Percentiles rank a stretch among this genome's conserved stretches.
Conservation (phyloP, 352 stramenopile genomes). For the Pythium dissimile region DNA sequence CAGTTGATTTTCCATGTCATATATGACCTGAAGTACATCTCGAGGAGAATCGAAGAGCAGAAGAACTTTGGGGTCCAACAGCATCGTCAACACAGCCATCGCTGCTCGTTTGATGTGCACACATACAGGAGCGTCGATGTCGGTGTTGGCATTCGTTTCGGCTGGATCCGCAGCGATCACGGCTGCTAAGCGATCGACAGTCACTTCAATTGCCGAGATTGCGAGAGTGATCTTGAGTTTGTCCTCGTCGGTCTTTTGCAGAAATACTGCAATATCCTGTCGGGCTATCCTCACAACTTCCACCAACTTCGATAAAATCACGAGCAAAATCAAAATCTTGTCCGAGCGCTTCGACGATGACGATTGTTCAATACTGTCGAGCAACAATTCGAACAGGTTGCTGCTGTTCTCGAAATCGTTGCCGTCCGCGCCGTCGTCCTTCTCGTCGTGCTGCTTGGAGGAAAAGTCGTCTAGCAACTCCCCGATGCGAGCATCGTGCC, state of each 20-base stretch:
- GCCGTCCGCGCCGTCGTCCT: neutral
- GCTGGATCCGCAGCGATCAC: conserved; percentile 1
- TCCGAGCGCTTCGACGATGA: neutral
- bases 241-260: neutral
- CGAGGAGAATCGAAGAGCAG: conserved; percentile 55
- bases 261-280: neutral
- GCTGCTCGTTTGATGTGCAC: conserved; percentile 2
- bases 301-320: conserved; percentile 9
- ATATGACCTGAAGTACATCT: conserved; percentile 39
- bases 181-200: conserved; percentile 10
- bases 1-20: conserved; percentile 11
- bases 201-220: conserved; percentile 12
- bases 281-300: neutral
- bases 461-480: conserved; percentile 60
- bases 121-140: neutral
- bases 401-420: neutral
- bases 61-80: conserved; percentile 44
- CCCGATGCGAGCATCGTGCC: conserved; percentile 37
- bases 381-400: conserved; percentile 7
- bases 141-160: no score
- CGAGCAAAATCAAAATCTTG: conserved; percentile 16
- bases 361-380: conserved; percentile 12
- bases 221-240: conserved; percentile 3
- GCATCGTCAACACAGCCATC: neutral
- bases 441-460: conserved; percentile 1